phyloP scores from a whole-genome alignment of 2,329 filamentous ascomycete genomes.

The Dothideomycetes sp. region DNA sequence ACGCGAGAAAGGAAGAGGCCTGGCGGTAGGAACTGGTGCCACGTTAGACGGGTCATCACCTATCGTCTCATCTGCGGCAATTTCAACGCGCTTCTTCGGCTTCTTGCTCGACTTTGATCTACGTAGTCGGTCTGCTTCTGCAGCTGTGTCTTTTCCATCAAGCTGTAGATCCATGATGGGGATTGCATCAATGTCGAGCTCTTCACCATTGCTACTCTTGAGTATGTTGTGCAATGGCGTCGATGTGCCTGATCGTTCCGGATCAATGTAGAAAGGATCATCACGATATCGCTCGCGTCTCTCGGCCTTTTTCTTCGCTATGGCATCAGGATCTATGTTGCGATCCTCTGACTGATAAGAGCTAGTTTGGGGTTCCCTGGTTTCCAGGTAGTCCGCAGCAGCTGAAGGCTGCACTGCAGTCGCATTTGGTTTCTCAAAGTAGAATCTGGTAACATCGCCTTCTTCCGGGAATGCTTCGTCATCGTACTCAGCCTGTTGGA shows the following conservation, averaged over 20 bases:
- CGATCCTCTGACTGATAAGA: slow-evolving; percentile 37
- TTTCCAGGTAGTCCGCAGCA: slow-evolving; percentile 37
- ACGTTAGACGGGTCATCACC: slow-evolving; percentile 24
- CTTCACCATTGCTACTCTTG: slow-evolving; percentile 57
- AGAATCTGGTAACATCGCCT: slow-evolving; percentile 38
- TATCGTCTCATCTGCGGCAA: slow-evolving; percentile 41
- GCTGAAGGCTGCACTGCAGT: slow-evolving; percentile 22
- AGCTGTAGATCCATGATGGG: slow-evolving; percentile 90
- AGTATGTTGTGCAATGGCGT: slow-evolving; percentile 73
- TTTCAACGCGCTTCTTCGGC: slow-evolving; percentile 33
- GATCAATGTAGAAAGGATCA: slow-evolving; percentile 86
- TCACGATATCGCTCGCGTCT: slow-evolving; percentile 75
- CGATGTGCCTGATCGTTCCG: slow-evolving; percentile 48
- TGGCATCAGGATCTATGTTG: slow-evolving; percentile 61
- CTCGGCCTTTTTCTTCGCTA: slow-evolving; percentile 66
- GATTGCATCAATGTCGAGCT: slow-evolving; percentile 86
- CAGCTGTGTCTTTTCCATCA: slow-evolving; percentile 30
- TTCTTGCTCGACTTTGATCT: slow-evolving; percentile 10
- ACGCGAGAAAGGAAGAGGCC: slow-evolving; percentile 25
- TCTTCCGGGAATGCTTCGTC: slow-evolving; percentile 31
- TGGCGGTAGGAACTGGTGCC: slow-evolving; percentile 10
- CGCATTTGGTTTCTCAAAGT: slow-evolving; percentile 32
- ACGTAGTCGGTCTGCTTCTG: slow-evolving; percentile 11
- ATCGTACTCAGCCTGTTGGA: slow-evolving; percentile 45
- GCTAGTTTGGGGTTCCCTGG: slow-evolving; percentile 25